These are phyloP conservation scores for Dipteronia dyeriana DNA, from an alignment of 345 rosid genomes.

Conservation along the genomic window DNA sequence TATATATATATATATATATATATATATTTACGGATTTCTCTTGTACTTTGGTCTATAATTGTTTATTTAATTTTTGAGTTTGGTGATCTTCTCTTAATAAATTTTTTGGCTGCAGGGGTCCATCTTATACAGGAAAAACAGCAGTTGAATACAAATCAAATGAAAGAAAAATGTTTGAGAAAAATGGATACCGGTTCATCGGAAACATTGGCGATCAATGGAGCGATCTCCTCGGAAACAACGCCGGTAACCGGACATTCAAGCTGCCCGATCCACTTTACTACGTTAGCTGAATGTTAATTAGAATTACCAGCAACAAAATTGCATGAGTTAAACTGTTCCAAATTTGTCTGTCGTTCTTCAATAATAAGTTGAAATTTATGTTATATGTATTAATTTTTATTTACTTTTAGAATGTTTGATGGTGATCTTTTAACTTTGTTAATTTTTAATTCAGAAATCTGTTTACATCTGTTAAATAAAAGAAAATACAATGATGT, in stretches of 20 bases:
- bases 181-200: slow-evolving; percentile 39
- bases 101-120: slow-evolving; percentile 20
- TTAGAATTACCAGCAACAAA: neutral
- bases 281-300: slow-evolving; percentile 32
- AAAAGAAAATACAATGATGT: no score
- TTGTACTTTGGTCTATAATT: no score
- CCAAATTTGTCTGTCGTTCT: neutral
- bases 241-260: slow-evolving; percentile 38
- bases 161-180: slow-evolving; percentile 30
- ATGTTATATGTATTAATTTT: neutral
- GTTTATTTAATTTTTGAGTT: no score
- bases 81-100: neutral
- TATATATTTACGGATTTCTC: no score
- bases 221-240: slow-evolving; percentile 40
- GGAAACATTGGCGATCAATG: slow-evolving; percentile 56
- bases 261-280: slow-evolving; percentile 54
- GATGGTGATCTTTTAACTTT: neutral
- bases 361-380: neutral
- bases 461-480: no score
- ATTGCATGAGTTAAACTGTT: neutral
- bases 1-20: no score
- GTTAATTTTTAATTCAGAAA: no score
- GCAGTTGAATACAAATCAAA: slow-evolving; percentile 38
- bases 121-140: slow-evolving; percentile 27
- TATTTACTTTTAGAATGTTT: neutral